phyloP scores from a whole-genome alignment of 2,329 filamentous ascomycete species.

The Didymella glomerata region DNA sequence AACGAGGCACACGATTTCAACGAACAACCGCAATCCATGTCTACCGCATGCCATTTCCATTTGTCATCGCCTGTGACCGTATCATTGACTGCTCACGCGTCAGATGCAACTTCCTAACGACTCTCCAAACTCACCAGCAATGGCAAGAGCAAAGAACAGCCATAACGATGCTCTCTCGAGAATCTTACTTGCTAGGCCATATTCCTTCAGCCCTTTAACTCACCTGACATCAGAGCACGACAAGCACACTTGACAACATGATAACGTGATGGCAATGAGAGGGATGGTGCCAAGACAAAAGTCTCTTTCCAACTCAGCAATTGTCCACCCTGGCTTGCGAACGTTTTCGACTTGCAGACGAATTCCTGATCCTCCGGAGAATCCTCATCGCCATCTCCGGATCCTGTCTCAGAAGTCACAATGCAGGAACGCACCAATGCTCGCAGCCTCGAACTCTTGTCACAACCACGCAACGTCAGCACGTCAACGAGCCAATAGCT shows the following conservation, averaged over 20 bases:
- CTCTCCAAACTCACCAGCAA: no score
- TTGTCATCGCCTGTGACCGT: neutral
- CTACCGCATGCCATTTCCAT: neutral
- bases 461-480: neutral
- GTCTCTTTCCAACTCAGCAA: no score
- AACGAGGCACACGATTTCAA: neutral
- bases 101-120: no score
- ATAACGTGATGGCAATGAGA: no score
- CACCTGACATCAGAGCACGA: no score
- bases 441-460: neutral
- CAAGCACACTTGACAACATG: neutral
- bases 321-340: neutral
- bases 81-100: neutral
- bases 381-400: neutral
- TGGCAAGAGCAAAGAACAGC: no score
- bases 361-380: neutral
- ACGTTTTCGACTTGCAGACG: neutral
- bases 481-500: neutral
- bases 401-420: neutral
- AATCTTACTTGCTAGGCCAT: no score
- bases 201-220: no score
- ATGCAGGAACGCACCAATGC: neutral
- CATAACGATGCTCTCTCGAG: no score
- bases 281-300: no score
- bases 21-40: neutral